phyloP scores from a whole-genome alignment of 1,284 basidiomycete genomes.

The Ustanciosporium gigantosporum region DNA sequence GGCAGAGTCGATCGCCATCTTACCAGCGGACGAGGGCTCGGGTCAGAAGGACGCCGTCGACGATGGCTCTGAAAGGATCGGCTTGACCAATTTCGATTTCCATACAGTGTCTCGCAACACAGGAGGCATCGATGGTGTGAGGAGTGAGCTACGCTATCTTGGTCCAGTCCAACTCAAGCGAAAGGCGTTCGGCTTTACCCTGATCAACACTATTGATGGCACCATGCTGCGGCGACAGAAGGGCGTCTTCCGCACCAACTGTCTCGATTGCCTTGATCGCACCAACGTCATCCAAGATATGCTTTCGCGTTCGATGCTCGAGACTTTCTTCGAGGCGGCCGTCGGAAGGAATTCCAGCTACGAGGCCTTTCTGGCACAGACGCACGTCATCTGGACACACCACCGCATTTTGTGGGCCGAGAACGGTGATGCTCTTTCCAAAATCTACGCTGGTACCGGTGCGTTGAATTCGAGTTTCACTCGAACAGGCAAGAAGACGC shows the following conservation, averaged over 20 bases:
- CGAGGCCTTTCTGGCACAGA: slow-evolving; percentile 15
- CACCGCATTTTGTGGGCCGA: slow-evolving; percentile 91
- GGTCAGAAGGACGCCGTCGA: not conserved
- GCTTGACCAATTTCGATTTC: slow-evolving; percentile 90
- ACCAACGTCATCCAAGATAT: slow-evolving; percentile 95
- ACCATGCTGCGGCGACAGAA: slow-evolving; percentile 66
- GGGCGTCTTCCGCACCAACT: slow-evolving; percentile 92
- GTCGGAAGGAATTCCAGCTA: slow-evolving; percentile 16
- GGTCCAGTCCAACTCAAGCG: slow-evolving; percentile 64
- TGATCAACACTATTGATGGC: slow-evolving; percentile 66
- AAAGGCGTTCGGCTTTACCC: slow-evolving; percentile 81
- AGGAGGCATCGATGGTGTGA: slow-evolving; percentile 85
- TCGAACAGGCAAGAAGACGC: slow-evolving; percentile 85
- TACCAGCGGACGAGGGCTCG: slow-evolving; percentile 11
- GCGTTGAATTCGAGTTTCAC: slow-evolving; percentile 94
- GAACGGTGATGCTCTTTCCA: slow-evolving; percentile 62
- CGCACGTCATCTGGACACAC: slow-evolving; percentile 72
- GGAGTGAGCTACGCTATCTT: slow-evolving; percentile 72
- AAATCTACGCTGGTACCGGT: slow-evolving; percentile 95
- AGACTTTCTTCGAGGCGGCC: slow-evolving; percentile 40
- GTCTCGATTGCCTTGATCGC: slow-evolving; percentile 91
- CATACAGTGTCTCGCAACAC: slow-evolving; percentile 75
- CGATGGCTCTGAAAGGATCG: slow-evolving; percentile 39
- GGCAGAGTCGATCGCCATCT: slow-evolving; percentile 31
- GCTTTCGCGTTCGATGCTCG: slow-evolving; percentile 51